A percentile compares a stretch with the other conserved stretches of the same genome.
phyloP scores from a whole-genome alignment of 306 rosid species.

The Senna siamea region DNA sequence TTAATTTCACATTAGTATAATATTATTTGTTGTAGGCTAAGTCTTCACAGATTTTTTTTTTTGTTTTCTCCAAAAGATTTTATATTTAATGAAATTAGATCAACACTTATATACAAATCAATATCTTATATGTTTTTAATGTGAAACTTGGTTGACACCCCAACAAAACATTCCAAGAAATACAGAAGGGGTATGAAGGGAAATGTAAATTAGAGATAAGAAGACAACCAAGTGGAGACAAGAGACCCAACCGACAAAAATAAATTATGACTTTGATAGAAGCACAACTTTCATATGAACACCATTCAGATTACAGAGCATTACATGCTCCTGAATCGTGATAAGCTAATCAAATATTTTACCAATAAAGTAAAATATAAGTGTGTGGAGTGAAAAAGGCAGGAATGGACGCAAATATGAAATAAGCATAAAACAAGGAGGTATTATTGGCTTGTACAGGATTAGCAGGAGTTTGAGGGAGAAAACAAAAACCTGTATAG shows the following conservation, averaged over 20 bases:
- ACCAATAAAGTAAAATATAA: constrained; percentile 8
- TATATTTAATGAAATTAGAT: too few relatives aligned
- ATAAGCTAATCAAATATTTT: neutral
- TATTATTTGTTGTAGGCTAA: too few relatives aligned
- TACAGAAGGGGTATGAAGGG: neutral
- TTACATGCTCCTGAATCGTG: constrained; percentile 37
- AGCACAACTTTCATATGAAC: constrained; percentile 17
- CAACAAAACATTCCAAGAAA: neutral
- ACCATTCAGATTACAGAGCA: constrained; percentile 34
- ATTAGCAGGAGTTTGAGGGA: constrained; percentile 2
- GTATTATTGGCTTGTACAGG: neutral
- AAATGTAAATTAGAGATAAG: constrained; percentile 2
- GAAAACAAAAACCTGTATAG: constrained; percentile 69
- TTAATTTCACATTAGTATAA: too few relatives aligned
- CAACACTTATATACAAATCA: too few relatives aligned
- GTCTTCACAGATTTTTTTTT: too few relatives aligned
- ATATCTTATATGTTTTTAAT: too few relatives aligned
- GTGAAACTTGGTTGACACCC: too few relatives aligned
- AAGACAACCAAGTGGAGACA: neutral
- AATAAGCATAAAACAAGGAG: neutral
- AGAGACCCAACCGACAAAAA: constrained; percentile 23
- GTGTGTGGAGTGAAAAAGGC: neutral
- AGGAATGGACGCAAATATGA: neutral
- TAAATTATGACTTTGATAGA: constrained; percentile 30
- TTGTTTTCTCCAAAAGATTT: too few relatives aligned